phyloP scores from a whole-genome alignment of 2,329 filamentous ascomycete genomes.

The Rhynchosporium secalis region DNA sequence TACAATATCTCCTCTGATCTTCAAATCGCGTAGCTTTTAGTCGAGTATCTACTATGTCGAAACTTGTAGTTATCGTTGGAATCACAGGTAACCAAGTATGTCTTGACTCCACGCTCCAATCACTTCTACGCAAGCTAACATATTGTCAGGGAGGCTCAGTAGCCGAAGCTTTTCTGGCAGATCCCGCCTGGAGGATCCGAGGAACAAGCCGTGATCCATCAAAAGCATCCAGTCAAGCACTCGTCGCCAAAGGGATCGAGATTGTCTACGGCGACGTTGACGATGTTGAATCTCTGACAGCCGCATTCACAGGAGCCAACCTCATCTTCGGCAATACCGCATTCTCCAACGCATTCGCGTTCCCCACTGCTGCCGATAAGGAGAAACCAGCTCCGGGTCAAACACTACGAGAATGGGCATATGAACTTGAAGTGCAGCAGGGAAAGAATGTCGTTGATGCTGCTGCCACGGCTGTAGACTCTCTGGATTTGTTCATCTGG shows the following conservation, averaged over 20 bases:
- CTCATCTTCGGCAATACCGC: constrained; percentile 44
- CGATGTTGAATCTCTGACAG: constrained; percentile 26
- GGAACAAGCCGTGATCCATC: constrained; percentile 49
- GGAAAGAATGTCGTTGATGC: constrained; percentile 58
- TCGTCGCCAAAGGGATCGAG: constrained; percentile 47
- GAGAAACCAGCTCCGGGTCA: constrained; percentile 39
- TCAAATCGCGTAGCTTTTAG: background rate
- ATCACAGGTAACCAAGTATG: constrained; percentile 18
- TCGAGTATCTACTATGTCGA: constrained; percentile 10
- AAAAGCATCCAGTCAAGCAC: constrained; percentile 43
- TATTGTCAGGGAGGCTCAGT: constrained; percentile 48
- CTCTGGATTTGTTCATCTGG: constrained; percentile 36
- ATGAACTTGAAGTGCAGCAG: constrained; percentile 51
- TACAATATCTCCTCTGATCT: background rate
- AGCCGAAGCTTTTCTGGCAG: constrained; percentile 45
- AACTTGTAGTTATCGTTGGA: constrained; percentile 16
- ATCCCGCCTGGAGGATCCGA: constrained; percentile 48
- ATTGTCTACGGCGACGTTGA: constrained; percentile 41
- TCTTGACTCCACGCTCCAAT: background rate
- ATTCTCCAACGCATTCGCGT: constrained; percentile 30
- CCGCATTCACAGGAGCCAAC: constrained; percentile 42
- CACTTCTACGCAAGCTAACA: background rate
- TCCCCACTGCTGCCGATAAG: background rate
- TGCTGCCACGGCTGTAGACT: constrained; percentile 35
- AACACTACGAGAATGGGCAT: constrained; percentile 36